phyloP scores from a whole-genome alignment of 305 asterid species.

The Rubia peregrina region DNA sequence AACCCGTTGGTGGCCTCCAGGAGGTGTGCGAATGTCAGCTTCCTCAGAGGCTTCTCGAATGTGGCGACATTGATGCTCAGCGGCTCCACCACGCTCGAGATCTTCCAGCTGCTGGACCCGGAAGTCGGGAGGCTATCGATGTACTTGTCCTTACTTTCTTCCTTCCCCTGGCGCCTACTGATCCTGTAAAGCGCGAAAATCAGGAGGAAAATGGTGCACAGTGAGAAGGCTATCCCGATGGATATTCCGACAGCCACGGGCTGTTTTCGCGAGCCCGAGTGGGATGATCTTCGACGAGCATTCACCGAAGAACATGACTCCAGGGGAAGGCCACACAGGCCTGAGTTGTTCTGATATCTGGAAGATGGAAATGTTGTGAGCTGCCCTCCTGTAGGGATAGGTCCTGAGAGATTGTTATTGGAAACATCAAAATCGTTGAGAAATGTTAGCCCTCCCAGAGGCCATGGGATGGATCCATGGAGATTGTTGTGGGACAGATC shows the following conservation, averaged over 20 bases:
- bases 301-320: constrained; percentile 40
- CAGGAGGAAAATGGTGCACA: constrained; percentile 43
- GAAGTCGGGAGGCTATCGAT: constrained; percentile 89
- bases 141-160: constrained; percentile 61
- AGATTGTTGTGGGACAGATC: constrained; percentile 78
- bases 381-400: constrained; percentile 75
- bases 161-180: constrained; percentile 34
- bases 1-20: constrained; percentile 89
- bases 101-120: constrained; percentile 84
- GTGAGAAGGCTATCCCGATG: constrained; percentile 52
- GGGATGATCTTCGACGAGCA: constrained; percentile 25
- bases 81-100: constrained; percentile 78
- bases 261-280: constrained; percentile 28
- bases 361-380: constrained; percentile 70
- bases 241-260: constrained; percentile 60
- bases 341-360: constrained; percentile 68
- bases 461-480: constrained; percentile 56
- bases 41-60: constrained; percentile 75
- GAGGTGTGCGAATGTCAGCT: constrained; percentile 75
- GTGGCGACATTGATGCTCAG: constrained; percentile 88
- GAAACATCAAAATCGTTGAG: constrained; percentile 87
- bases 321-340: constrained; percentile 80
- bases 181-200: constrained; percentile 51
- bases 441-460: constrained; percentile 62
- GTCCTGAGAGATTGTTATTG: constrained; percentile 61